Conservation (phyloP, 2,329 filamentous ascomycete species). For the Fusarium sp. region DNA sequence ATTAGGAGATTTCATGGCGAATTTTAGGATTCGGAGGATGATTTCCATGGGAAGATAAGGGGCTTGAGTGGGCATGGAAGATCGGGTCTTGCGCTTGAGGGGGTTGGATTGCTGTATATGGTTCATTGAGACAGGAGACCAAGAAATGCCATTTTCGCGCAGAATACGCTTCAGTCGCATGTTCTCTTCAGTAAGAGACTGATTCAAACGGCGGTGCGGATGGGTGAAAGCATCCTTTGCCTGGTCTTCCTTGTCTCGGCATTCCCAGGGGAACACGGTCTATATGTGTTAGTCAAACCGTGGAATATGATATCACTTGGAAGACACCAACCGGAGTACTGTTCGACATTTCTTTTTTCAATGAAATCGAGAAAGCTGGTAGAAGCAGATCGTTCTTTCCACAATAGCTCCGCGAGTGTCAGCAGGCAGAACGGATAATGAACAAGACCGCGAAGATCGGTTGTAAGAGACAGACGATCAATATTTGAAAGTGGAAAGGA, state of each 20-base stretch:
- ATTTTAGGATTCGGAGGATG: slow-evolving; percentile 63
- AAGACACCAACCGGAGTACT: slow-evolving; percentile 36
- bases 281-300: slow-evolving; percentile 42
- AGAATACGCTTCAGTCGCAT: slow-evolving; percentile 62
- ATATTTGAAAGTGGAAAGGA: background rate
- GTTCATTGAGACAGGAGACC: slow-evolving; percentile 56
- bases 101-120: slow-evolving; percentile 50
- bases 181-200: slow-evolving; percentile 61
- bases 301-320: background rate
- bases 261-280: slow-evolving; percentile 60
- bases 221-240: slow-evolving; percentile 61
- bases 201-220: slow-evolving; percentile 61
- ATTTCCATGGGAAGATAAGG: slow-evolving; percentile 65
- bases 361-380: slow-evolving; percentile 15
- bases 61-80: slow-evolving; percentile 47
- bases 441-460: background rate
- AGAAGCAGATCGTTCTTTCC: slow-evolving; percentile 8
- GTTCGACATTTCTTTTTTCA: slow-evolving; percentile 34
- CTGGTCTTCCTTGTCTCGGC: slow-evolving; percentile 64
- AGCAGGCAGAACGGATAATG: background rate
- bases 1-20: slow-evolving; percentile 60
- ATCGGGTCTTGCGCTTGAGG: slow-evolving; percentile 50
- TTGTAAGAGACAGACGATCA: background rate
- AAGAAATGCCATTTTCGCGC: slow-evolving; percentile 64
- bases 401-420: slow-evolving; percentile 9